Conservation (phyloP, 768 basidiomycete species). For the Lentinula sp. region DNA sequence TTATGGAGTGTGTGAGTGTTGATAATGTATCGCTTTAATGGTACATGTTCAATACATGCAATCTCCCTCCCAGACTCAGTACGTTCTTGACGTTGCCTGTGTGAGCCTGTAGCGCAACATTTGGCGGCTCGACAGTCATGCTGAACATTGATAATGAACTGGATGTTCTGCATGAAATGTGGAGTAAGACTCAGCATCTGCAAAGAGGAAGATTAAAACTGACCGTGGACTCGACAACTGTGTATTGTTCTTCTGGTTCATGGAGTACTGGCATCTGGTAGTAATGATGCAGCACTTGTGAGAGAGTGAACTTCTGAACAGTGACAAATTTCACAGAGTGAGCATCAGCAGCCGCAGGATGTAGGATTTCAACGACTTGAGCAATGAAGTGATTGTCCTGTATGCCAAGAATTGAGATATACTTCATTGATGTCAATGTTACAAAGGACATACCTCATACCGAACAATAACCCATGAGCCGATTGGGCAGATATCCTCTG, state of each 20-base stretch:
- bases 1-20: slow-evolving; percentile 11
- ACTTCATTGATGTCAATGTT: too few relatives aligned
- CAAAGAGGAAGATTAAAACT: not conserved
- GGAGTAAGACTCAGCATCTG: too few relatives aligned
- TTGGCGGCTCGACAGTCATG: slow-evolving; percentile 12
- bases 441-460: too few relatives aligned
- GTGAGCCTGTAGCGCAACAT: slow-evolving; percentile 4
- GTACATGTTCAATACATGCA: slow-evolving; percentile 6
- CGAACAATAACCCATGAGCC: too few relatives aligned
- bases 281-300: not conserved
- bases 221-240: not conserved
- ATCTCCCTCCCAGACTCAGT: not conserved
- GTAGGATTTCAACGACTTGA: not conserved
- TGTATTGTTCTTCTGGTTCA: too few relatives aligned
- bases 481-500: too few relatives aligned
- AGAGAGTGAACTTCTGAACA: not conserved
- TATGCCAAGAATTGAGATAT: too few relatives aligned
- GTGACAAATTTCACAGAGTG: too few relatives aligned
- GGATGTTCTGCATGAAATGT: not conserved
- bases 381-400: too few relatives aligned
- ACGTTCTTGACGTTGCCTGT: slow-evolving; percentile 7
- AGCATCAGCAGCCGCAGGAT: not conserved
- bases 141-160: slow-evolving; percentile 10
- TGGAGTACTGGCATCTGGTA: not conserved
- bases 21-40: slow-evolving; percentile 12